Base-by-base conservation (phyloP, 2,329 filamentous ascomycete genomes). In the Simplicillium aogashimaense region DNA sequence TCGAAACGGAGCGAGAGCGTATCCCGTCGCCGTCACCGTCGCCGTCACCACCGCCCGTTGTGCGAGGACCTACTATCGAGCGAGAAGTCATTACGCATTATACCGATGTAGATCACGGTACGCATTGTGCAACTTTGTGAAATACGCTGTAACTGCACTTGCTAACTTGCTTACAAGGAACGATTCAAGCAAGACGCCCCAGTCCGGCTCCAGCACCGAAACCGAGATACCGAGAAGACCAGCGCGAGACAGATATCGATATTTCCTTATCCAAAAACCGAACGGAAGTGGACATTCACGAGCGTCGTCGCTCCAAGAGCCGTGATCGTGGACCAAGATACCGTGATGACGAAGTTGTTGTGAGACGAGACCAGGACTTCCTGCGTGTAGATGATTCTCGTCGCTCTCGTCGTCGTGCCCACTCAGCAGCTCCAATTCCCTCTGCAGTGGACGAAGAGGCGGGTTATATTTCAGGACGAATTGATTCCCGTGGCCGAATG, bases 81-180 rank as follows among this genome's bases (percentile, higher is more conserved):
- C 79, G 90, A 53, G 86, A 95, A 56, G 80, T 94, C 43, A 89
- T 94, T 48, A 94, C 86, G 0, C 86, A 92, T 61, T 90, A 92
- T 57, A 76, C 81, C 43, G 84, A 90, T 54, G 83, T 94, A 50
- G 85, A 94, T 54, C 86, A 94, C 62, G 88, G 85, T 86, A 68
- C 56, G 78, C 59, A 30, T 15, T 14, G 3, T 13, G 25, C n/a
- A 15, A 28, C 20, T 7, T 7, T 7, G 17, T 20, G 16, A 25
- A 25, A 12, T 16, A 14, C n/a, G 11, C 8, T 13, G 5, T 18
- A 3, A 7, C 14, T 14, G 15, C 6, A 30, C 7, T 25, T 20
- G 15, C 36, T 42, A 14, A 35, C 31, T 25, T 9, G 6, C 6
- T 25, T 25, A 9, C 20, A 6, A 25, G 20, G 20, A 25, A 25